These are phyloP conservation scores for Cercospora citrullina DNA, from an alignment of 2,329 filamentous ascomycete species.

Conservation along the genomic window DNA sequence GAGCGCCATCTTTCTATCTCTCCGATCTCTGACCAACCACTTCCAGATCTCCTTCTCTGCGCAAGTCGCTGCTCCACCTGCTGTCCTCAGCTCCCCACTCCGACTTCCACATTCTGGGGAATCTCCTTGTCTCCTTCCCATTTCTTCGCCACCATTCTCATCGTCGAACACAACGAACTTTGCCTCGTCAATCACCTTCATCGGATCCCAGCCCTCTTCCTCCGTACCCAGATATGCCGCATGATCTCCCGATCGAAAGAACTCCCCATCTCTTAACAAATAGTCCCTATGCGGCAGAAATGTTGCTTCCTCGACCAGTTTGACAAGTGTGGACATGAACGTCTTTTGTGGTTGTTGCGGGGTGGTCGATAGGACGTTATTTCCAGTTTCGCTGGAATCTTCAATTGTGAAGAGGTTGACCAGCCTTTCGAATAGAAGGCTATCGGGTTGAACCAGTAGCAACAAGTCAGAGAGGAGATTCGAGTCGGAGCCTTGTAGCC, in stretches of 20 bases:
- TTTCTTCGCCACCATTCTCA: not conserved
- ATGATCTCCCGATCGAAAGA: constrained; percentile 41
- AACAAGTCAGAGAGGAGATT: constrained; percentile 55
- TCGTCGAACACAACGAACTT: constrained; percentile 8
- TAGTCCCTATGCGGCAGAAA: constrained; percentile 66
- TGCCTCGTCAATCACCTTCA: constrained; percentile 9
- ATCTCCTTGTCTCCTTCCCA: not conserved
- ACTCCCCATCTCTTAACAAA: constrained; percentile 63
- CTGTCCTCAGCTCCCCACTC: not conserved
- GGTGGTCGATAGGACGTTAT: constrained; percentile 59
- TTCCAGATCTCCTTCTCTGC: constrained; percentile 13
- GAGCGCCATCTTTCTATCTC: constrained; percentile 3
- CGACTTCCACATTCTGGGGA: not conserved
- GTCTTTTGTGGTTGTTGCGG: constrained; percentile 61
- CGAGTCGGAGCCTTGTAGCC: constrained; percentile 46
- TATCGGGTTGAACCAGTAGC: constrained; percentile 62
- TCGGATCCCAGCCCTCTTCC: constrained; percentile 4
- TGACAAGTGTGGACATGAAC: constrained; percentile 15
- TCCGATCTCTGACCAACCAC: constrained; percentile 3
- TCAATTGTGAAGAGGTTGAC: constrained; percentile 47
- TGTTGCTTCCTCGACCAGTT: constrained; percentile 44
- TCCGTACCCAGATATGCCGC: not conserved
- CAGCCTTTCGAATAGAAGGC: constrained; percentile 19
- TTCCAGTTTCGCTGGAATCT: constrained; percentile 9
- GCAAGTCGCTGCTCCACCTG: constrained; percentile 1